phyloP scores from a whole-genome alignment of 345 rosid species.

The Brassica incana region DNA sequence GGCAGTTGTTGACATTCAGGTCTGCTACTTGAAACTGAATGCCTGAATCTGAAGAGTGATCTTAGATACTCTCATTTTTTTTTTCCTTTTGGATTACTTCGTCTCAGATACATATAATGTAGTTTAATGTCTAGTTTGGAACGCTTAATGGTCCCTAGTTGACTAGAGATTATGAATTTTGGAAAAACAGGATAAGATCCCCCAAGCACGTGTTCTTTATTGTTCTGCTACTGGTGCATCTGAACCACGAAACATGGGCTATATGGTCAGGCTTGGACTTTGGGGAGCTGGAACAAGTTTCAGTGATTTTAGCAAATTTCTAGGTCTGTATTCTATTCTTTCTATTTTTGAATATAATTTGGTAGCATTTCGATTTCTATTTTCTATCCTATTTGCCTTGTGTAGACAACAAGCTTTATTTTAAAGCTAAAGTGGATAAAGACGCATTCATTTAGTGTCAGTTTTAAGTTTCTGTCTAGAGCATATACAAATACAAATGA shows the following conservation, averaged over 20 bases:
- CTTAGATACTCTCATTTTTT: conserved; percentile 9
- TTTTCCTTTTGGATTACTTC: conserved; percentile 6
- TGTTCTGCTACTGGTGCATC: conserved; percentile 99
- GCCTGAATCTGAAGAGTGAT: conserved; percentile 3
- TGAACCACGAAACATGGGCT: conserved; percentile 99
- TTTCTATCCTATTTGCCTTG: conserved; percentile 4
- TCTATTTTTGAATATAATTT: not conserved
- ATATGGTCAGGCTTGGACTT: conserved; percentile 99
- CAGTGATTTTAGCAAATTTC: conserved; percentile 65
- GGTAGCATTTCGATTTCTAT: conserved; percentile 9
- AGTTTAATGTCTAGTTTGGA: conserved; percentile 5
- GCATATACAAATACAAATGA: conserved; percentile 11
- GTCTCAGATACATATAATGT: conserved; percentile 26
- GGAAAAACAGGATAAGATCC: conserved; percentile 79
- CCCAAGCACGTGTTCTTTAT: conserved; percentile 92
- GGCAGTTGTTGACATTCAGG: conserved; percentile 98
- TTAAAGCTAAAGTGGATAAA: conserved; percentile 11
- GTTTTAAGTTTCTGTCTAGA: conserved; percentile 6
- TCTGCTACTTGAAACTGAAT: conserved; percentile 41
- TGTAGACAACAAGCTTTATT: conserved; percentile 1
- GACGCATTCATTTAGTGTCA: not conserved
- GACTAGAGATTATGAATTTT: conserved; percentile 35
- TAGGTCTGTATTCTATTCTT: conserved; percentile 50
- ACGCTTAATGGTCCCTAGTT: conserved; percentile 18
- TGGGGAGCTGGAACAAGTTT: conserved; percentile 98